A percentile compares a stretch with the other conserved stretches of the same genome.
These are phyloP conservation scores for Sugiyamaella smithiae DNA, from an alignment of 805 yeast species.

Conservation along the genomic window DNA sequence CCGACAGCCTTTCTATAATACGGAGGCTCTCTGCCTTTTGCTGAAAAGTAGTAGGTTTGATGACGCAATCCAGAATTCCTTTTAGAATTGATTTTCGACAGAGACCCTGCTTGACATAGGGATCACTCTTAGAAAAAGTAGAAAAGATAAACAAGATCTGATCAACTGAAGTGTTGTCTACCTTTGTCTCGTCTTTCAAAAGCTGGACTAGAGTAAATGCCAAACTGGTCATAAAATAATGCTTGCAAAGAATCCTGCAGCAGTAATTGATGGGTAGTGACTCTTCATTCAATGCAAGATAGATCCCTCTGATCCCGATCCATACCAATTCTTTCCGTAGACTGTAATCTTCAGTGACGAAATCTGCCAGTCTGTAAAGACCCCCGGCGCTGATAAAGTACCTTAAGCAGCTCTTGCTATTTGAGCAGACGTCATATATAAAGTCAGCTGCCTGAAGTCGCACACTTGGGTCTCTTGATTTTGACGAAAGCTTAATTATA, in stretches of 20 bases:
- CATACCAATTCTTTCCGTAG: constrained; percentile 41
- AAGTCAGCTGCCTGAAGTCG: constrained; percentile 23
- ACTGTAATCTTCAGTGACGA: constrained; percentile 47
- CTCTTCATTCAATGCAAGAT: constrained; percentile 38
- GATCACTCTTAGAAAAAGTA: constrained; percentile 47
- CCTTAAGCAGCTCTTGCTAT: constrained; percentile 37
- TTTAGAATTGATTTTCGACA: constrained; percentile 21
- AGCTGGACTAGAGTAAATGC: constrained; percentile 26
- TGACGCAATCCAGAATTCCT: constrained; percentile 37
- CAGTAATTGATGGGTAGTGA: constrained; percentile 40
- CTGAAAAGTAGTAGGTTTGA: constrained; percentile 27
- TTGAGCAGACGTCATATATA: constrained; percentile 27
- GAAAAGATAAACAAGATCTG: constrained; percentile 41
- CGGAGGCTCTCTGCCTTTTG: constrained; percentile 36
- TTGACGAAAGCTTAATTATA: constrained; percentile 22
- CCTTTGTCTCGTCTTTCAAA: constrained; percentile 19
- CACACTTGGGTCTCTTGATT: constrained; percentile 14
- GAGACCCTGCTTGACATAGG: constrained; percentile 37
- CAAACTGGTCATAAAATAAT: constrained; percentile 40
- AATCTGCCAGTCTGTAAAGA: constrained; percentile 42
- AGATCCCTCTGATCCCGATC: constrained; percentile 43
- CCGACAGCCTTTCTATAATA: constrained; percentile 38
- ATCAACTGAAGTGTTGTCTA: constrained; percentile 26
- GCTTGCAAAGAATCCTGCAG: constrained; percentile 45
- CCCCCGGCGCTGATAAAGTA: constrained; percentile 51